phyloP scores from a whole-genome alignment of 805 yeast genomes.

The Metschnikowia orientalis region DNA sequence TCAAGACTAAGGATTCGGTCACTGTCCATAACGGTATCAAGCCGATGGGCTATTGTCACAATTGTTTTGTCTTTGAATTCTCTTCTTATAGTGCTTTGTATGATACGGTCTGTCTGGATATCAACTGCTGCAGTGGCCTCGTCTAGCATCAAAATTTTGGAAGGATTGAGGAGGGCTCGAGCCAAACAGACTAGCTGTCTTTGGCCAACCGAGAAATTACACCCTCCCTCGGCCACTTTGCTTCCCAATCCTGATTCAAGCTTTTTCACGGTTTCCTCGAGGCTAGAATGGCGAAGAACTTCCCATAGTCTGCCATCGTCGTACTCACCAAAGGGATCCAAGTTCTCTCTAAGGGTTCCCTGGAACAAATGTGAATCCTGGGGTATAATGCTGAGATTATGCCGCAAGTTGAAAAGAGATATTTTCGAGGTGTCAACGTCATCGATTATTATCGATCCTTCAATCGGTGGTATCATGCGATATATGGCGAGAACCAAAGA shows the following conservation, averaged over 20 bases:
- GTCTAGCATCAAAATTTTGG: conserved; percentile 19
- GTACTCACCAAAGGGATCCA: conserved; percentile 63
- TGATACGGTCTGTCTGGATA: conserved; percentile 26
- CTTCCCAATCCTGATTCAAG: conserved; percentile 18
- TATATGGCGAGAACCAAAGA: conserved; percentile 24
- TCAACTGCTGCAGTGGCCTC: conserved; percentile 26
- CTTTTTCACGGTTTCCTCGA: conserved; percentile 16
- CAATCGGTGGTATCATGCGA: conserved; percentile 21
- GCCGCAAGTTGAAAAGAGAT: conserved; percentile 20
- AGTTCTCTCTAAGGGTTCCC: conserved; percentile 25
- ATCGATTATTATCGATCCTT: conserved; percentile 21
- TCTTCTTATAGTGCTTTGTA: conserved; percentile 23
- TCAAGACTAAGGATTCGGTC: conserved; percentile 25
- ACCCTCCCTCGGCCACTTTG: conserved; percentile 21
- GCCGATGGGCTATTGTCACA: conserved; percentile 27
- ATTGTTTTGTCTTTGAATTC: conserved; percentile 25
- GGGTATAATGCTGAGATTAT: conserved; percentile 24
- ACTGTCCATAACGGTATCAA: conserved; percentile 27
- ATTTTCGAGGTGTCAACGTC: conserved; percentile 15
- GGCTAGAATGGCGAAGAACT: conserved; percentile 20
- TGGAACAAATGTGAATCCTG: conserved; percentile 26
- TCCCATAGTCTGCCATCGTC: conserved; percentile 22
- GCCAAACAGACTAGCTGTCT: conserved; percentile 24
- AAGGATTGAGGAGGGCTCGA: conserved; percentile 20
- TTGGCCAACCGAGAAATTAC: conserved; percentile 26